Evolutionary conservation across 2,329 filamentous ascomycete genomes (phyloP), one percentile per base, ranked within the genome.

Genomic region (Trichoderma pleuroti): DNA sequence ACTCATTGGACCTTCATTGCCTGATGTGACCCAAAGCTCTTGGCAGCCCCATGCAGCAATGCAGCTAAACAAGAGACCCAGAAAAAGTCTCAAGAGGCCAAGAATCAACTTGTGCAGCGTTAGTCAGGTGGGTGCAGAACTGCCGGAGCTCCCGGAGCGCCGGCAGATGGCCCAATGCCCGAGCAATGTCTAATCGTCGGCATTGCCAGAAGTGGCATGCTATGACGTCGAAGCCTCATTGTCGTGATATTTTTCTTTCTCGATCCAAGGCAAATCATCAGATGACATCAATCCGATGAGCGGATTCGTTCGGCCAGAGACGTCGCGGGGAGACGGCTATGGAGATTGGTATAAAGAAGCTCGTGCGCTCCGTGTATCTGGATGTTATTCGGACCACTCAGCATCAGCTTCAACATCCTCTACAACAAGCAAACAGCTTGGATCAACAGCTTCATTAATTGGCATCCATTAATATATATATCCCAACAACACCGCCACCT

Each of bases 91-190:
- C 34, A 32, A n/a, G 8, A 16, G 34, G 34, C 24, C 21, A 61
- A 57, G 56, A 16, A 60, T 39, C 26, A n/a, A 60, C 24, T 26
- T 16, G 65, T 26, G 49, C 26, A 42, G 49, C 11, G 32, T 34
- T 66, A 66, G 36, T 34, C 30, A 18, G 24, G 62, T 65, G 62
- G 62, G 46, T 52, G 56, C 66, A 68, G 28, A 56, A 68, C 65
- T 68, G 56, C 66, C 66, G 66, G 26, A 52, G 56, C 16, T 68
- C 66, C 66, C 66, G 66, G 63, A 39, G 42, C 39, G 65, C 66
- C 66, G 66, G 66, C 66, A 68, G 66, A 68, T 68, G 66, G 66
- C 42, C 66, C 66, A 60, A 68, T 68, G 16, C 52, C 26, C 18
- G 36, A 21, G 56, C 66, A 21, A 60, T n/a, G 36, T 59, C 46